Percentiles rank a stretch among this genome's conserved stretches.
Conservation (phyloP, 2,329 filamentous ascomycete species). For the Scedosporium minutisporum region DNA sequence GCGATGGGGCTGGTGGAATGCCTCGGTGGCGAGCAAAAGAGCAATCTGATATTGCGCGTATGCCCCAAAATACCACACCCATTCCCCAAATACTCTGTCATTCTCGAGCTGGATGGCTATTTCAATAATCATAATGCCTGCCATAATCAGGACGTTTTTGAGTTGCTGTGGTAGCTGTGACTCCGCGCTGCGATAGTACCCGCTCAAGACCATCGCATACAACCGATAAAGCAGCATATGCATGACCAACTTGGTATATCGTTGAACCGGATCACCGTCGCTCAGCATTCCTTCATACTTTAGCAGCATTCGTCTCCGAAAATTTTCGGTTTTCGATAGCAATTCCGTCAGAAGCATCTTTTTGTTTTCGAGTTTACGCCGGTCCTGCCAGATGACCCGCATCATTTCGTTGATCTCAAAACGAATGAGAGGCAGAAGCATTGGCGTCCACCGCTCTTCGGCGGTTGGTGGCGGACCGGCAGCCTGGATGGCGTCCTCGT, state of each 20-base stretch:
- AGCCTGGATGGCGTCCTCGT: conserved; percentile 52
- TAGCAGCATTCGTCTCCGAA: conserved; percentile 52
- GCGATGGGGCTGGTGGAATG: conserved; percentile 48
- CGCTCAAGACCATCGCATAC: conserved; percentile 58
- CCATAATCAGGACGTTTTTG: conserved; percentile 52
- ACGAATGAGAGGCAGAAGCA: conserved; percentile 57
- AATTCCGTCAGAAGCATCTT: conserved; percentile 53
- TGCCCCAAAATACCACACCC: conserved; percentile 63
- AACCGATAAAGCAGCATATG: conserved; percentile 53
- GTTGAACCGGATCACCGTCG: conserved; percentile 49
- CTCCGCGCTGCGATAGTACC: conserved; percentile 45
- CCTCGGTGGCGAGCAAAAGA: conserved; percentile 57
- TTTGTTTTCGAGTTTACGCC: conserved; percentile 52
- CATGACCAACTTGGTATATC: conserved; percentile 54
- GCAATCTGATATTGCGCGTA: conserved; percentile 65
- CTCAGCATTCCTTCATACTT: conserved; percentile 57
- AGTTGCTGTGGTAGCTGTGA: conserved; percentile 51
- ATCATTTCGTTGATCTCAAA: conserved; percentile 68
- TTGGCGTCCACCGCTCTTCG: conserved; percentile 53
- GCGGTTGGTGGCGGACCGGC: conserved; percentile 32
- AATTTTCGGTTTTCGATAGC: conserved; percentile 59
- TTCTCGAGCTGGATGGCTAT: conserved; percentile 37
- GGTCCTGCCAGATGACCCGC: conserved; percentile 59
- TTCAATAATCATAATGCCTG: conserved; percentile 42
- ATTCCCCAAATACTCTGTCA: conserved; percentile 37